These are phyloP conservation scores for Mycena olivaceomarginata DNA, from an alignment of 768 basidiomycete genomes.

Conservation along the genomic window DNA sequence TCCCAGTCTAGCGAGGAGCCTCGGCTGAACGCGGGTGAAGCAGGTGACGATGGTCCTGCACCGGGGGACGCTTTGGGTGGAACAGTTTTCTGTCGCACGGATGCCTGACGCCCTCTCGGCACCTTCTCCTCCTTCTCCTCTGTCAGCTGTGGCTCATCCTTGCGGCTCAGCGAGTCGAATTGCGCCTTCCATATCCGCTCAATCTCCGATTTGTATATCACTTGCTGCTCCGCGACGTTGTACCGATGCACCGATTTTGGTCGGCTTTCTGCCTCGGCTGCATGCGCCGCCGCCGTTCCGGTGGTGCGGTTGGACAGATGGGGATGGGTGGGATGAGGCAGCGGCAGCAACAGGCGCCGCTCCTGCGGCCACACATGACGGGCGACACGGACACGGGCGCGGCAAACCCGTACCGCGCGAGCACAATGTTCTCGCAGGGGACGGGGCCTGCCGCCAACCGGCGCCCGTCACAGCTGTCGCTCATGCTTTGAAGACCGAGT, in stretches of 20 bases:
- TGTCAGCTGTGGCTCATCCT: conserved; percentile 87
- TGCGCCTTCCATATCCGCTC: conserved; percentile 99
- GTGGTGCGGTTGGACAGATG: too few species aligned
- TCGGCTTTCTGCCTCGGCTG: conserved; percentile 91
- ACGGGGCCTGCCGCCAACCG: too few species aligned
- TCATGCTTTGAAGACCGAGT: too few species aligned
- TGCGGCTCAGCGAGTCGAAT: conserved; percentile 89
- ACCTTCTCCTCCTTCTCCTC: conserved; percentile 79
- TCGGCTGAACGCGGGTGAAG: conserved; percentile 83
- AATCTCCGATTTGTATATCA: conserved; percentile 97
- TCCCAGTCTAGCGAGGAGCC: conserved; percentile 86
- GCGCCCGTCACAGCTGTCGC: too few species aligned
- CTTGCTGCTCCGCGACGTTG: conserved; percentile 97
- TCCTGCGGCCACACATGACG: too few species aligned
- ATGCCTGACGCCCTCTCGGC: conserved; percentile 54
- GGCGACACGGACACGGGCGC: too few species aligned
- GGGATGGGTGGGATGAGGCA: too few species aligned
- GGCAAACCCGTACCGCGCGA: too few species aligned
- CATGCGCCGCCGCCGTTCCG: too few species aligned
- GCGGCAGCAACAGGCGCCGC: too few species aligned
- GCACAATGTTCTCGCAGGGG: too few species aligned
- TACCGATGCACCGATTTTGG: conserved; percentile 93
- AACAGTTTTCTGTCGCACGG: conserved; percentile 56
- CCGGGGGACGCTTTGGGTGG: conserved; percentile 63
- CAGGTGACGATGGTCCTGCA: conserved; percentile 59